Base-by-base conservation (phyloP, 148 eudicot species). In the Salicornia ramosissima region DNA sequence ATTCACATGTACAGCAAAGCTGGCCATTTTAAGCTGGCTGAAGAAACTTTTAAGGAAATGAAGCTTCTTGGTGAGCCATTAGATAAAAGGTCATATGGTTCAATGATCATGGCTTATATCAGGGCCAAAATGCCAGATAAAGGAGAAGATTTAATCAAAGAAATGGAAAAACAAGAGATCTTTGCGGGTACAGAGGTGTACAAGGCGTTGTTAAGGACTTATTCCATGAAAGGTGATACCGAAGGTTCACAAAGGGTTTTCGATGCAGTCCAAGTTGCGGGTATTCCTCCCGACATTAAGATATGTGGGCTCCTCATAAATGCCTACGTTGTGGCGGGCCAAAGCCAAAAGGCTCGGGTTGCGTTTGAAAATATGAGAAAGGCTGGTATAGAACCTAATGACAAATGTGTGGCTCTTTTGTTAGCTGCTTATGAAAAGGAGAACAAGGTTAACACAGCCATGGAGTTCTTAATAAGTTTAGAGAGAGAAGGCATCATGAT, bases 1-100 rank as follows among this genome's bases (percentile, higher is more conserved):
- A 67, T 90, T 72, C 92, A 90, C 76, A 88, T 94, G 97, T 90
- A 94, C 78, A 87, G 96, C 79, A 94, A 88, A 75, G 83, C 90
- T 30, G 90, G 96, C 16, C 85, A 84, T 64, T 80, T 88, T 69
- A 77, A 84, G 51, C 74, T 74, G 34, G 98, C 98, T 1, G 88
- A 90, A 81, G 81, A 84, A 30, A 69, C 77, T 24, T 90, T 88
- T 69, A 81, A 86, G 51, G 89, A 87, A 75, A 86, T 94, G 96
- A 88, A 82, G 76, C 74, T 85, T 71, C 90, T 87, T 21, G 83
- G 90, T 28, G 76, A 77, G 39, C 82, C 87, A 43, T 77, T 88
- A 53, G 97, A 94, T 80, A 86, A 63, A 64, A 87, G 90, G 68
- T 87, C 97, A 3, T 94, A 90, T 53, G 99, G 99, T 22, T 83